Evolutionary conservation across 75 land plant genomes (phyloP), one percentile per base, ranked within the genome.

Genomic region (Cupressus sempervirens): DNA sequence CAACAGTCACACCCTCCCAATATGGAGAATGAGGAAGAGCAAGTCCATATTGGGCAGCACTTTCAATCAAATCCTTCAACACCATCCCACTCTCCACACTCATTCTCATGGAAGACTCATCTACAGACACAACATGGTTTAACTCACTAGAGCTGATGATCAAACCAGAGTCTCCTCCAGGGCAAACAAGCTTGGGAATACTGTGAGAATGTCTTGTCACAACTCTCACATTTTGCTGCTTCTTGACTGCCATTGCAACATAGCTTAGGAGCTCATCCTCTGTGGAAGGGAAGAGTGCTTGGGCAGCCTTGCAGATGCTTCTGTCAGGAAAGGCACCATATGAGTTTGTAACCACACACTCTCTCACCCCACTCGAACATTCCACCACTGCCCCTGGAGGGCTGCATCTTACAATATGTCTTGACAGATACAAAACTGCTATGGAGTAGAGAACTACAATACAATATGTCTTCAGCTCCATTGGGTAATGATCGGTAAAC

Each of bases 131-230:
- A 32, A 54, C 67, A 30, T 45, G 41, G 84, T 87, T 83, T 4
- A 85, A 45, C 30, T 84, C 36, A 0, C 8, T 16, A 8, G 92
- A 87, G 84, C 89, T 88, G 73, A 91, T 90, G 40, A 86, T 18
- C 14, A 90, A 29, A 14, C 92, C 92, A 0, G 56, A 26, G 11
- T 86, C 87, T 12, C 88, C 88, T 30, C 84, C 91, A 1, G 89
- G 92, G 83, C 92, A 91, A 13, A 81, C 87, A 23, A 90, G 84
- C 74, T 88, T 90, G 18, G 92, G 92, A 70, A 90, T 76, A 87
- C 92, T 91, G 86, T 91, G 91, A 83, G 83, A 62, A 72, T 72
- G 82, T 0, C 52, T 45, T 4, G 86, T 80, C 5, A 84, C 86
- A 6, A 87, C 86, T 53, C 85, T 91, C 82, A 90, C 90, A 68